phyloP scores from a whole-genome alignment of 306 rosid genomes.

The Macrotyloma uniflorum region DNA sequence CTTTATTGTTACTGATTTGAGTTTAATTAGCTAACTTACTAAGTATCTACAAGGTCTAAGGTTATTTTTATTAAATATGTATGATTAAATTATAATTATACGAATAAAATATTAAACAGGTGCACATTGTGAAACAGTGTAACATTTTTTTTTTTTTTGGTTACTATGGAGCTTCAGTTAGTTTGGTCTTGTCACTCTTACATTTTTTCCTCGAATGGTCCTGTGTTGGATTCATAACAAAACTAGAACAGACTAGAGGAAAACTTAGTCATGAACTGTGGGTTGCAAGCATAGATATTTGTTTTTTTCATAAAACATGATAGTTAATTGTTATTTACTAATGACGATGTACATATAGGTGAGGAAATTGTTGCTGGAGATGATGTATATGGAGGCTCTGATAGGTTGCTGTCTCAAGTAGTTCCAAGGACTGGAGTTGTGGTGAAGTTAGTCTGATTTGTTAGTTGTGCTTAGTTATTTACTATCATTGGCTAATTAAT shows the following conservation, averaged over 20 bases:
- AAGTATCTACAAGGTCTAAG: not conserved
- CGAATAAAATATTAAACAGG: not conserved
- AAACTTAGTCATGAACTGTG: constrained; percentile 4
- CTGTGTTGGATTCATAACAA: not conserved
- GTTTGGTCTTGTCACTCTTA: not conserved
- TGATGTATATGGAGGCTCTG: constrained; percentile 89
- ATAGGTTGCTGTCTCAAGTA: constrained; percentile 78
- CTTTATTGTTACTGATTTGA: constrained; percentile 11
- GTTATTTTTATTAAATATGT: constrained; percentile 11
- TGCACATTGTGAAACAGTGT: not conserved
- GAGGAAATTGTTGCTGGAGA: constrained; percentile 92
- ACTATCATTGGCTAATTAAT: not conserved
- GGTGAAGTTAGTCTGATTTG: constrained; percentile 75
- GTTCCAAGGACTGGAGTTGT: constrained; percentile 75
- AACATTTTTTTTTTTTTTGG: not conserved
- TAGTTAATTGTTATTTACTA: constrained; percentile 22
- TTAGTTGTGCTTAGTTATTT: constrained; percentile 27
- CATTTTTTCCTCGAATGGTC: not conserved
- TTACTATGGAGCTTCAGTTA: not conserved
- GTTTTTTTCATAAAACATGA: not conserved
- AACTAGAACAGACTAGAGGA: not conserved
- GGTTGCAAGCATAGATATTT: not conserved
- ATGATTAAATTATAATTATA: not conserved
- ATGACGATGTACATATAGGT: constrained; percentile 52
- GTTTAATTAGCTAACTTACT: not conserved